Percentiles rank a stretch among this genome's conserved stretches.
phyloP scores from a whole-genome alignment of 495 filamentous ascomycete genomes.

The Polyplosphaeria fusca region DNA sequence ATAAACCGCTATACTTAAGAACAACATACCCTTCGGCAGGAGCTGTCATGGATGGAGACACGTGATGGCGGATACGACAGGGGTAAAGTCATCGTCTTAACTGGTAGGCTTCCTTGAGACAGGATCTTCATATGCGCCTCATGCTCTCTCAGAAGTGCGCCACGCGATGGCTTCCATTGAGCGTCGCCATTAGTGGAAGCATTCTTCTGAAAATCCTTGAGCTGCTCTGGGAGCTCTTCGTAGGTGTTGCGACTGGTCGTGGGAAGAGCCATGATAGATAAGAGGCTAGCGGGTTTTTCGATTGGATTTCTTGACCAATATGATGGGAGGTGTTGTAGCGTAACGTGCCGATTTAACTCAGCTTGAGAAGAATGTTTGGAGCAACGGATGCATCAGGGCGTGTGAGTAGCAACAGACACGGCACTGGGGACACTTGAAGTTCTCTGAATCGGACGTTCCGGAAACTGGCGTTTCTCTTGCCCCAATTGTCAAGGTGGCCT shows the following conservation, averaged over 20 bases:
- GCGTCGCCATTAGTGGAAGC: neutral
- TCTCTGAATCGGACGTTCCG: no score
- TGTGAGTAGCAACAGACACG: no score
- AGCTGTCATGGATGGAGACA: neutral
- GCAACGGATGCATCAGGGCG: no score
- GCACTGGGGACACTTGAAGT: no score
- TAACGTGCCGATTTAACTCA: no score
- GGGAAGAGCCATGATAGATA: slow-evolving; percentile 2
- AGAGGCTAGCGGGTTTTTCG: no score
- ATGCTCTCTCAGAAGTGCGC: slow-evolving; percentile 10
- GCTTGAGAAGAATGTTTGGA: no score
- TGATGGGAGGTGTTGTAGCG: no score
- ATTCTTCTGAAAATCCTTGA: slow-evolving; percentile 3
- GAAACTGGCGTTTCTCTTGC: no score
- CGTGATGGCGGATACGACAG: slow-evolving; percentile 13
- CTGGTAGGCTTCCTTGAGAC: slow-evolving; percentile 8
- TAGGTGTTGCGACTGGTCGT: slow-evolving; percentile 16
- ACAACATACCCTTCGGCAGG: neutral
- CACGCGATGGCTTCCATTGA: neutral
- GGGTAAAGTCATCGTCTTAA: slow-evolving; percentile 12
- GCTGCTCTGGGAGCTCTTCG: slow-evolving; percentile 16
- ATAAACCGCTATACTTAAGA: neutral
- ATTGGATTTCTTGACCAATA: no score
- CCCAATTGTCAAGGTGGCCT: no score
- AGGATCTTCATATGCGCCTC: slow-evolving; percentile 11